Evolutionary conservation across 169 alveolate species (phyloP), one percentile per base, ranked within the genome.

Genomic region (Plasmodium billcollinsi): DNA sequence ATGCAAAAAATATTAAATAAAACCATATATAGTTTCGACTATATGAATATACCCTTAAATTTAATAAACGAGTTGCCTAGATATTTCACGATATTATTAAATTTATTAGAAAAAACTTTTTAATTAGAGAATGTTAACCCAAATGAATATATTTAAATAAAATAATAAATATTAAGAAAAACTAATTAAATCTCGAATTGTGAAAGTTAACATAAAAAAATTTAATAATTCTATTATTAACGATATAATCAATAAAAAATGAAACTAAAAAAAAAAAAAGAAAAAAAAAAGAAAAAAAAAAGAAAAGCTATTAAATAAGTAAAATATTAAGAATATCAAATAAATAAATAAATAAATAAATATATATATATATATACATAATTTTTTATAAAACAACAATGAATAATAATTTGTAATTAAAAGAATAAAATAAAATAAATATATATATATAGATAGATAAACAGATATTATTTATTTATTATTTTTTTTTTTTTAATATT

Each of bases 21-120:
- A 83, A 83, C 91, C 56, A 83, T 83, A 39, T 83, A 70, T 72
- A 70, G 91, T 83, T 83, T 83, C 74, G 91, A 83, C 26, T 83
- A 83, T 61, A 83, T 83, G 91, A 45, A 73, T 20, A 83, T 83
- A 69, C 91, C 91, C 21, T 83, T 83, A 70, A 67, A 59, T 69
- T 83, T 83, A 70, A 70, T 69, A 69, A 70, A 70, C 21, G 85
- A 69, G 43, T 26, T 83, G 20, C 91, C 91, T 56, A 43, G 43
- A 11, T 83, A 71, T 61, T 83, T 83, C 65, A 83, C 47, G 24
- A 69, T 83, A 69, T 61, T 83, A 70, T 70, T 83, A 70, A 83
- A 83, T 83, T 83, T 83, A 83, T 83, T 83, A 72, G 91, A 83
- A 58, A 83, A 83, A 67, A 33, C 69, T 59, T 83, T 83, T 69